phyloP scores from a whole-genome alignment of 306 rosid genomes.

The Sicyos baderoa region DNA sequence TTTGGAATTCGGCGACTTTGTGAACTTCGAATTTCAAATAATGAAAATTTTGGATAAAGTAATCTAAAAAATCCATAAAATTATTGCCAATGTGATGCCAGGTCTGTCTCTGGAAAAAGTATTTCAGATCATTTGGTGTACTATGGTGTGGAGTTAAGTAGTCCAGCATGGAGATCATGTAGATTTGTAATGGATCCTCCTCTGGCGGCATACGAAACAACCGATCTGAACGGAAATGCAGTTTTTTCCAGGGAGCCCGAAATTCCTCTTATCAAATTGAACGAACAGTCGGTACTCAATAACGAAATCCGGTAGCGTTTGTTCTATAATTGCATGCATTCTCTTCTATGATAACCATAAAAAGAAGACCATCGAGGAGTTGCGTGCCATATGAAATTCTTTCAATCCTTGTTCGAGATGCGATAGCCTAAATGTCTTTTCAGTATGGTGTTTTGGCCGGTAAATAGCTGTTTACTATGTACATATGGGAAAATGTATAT shows the following conservation, averaged over 20 bases:
- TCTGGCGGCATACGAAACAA: constrained; percentile 24
- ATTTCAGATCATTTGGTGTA: constrained; percentile 66
- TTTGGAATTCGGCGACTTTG: background rate
- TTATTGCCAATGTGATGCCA: constrained; percentile 34
- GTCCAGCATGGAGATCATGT: constrained; percentile 48
- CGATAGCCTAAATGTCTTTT: background rate
- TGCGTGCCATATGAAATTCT: background rate
- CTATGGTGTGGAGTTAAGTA: constrained; percentile 50
- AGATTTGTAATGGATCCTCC: constrained; percentile 56
- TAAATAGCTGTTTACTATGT: constrained; percentile 10
- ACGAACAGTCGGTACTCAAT: constrained; percentile 24
- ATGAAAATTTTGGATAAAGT: background rate
- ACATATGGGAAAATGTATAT: constrained; percentile 12
- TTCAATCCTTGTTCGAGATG: background rate
- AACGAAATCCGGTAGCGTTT: constrained; percentile 22
- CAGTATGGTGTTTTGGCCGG: background rate
- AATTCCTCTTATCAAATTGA: constrained; percentile 41
- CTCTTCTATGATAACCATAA: background rate
- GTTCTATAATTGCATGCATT: background rate
- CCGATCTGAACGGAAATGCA: constrained; percentile 55
- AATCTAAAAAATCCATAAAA: background rate
- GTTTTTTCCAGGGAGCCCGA: constrained; percentile 51
- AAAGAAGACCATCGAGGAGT: background rate
- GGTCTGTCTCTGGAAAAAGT: constrained; percentile 83
- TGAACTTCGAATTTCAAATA: background rate